Base-by-base conservation (phyloP, 176 grass and related monocot species). In the Musa schizocarpa region DNA sequence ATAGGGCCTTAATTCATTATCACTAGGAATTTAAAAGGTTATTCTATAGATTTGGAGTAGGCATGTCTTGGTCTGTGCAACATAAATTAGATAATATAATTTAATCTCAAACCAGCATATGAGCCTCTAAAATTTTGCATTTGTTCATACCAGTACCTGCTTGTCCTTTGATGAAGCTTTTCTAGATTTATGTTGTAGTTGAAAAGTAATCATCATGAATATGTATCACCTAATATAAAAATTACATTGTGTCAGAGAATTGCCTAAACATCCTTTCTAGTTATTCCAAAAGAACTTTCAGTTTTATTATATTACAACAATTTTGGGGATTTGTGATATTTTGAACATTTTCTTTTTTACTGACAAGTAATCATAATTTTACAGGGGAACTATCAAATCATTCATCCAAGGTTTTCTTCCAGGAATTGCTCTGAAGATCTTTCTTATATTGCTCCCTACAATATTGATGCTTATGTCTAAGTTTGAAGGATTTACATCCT, bases 381-480 rank as follows among this genome's bases (percentile, higher is more conserved):
- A 20, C 59, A 77, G 75, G 75, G 9, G 24, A 12, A 7, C 22
- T 52, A 77, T 77, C 50, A 65, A 77, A 19, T 65, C 75, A 52
- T 52, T 77, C 57, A 65, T 77, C 57, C 75, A 65, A 77, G 75
- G 75, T 53, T 77, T 77, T 65, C 75, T 77, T 25, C 58, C 75
- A 11, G 75, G 75, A 52, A 77, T 77, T 52, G 75, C 20, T 64
- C 43, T 77, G 58, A 77, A 77, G 48, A 65, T 77, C 20, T 77
- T 77, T 77, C 75, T 77, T 23, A 77, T 77, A 63, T 52, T 77
- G 21, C 75, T 77, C 12, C 75, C 75, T 53, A 77, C 49, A 27
- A 65, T 77, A 77, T 61, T 77, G 48, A 77, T 77, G 75, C 11
- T 65, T 16, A 77, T 77, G 75, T 77, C 75, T 8, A 77, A 77